These are phyloP conservation scores for Entamoeba histolytica DNA, from an alignment of 208 protist genomes.

Conservation along the genomic window DNA sequence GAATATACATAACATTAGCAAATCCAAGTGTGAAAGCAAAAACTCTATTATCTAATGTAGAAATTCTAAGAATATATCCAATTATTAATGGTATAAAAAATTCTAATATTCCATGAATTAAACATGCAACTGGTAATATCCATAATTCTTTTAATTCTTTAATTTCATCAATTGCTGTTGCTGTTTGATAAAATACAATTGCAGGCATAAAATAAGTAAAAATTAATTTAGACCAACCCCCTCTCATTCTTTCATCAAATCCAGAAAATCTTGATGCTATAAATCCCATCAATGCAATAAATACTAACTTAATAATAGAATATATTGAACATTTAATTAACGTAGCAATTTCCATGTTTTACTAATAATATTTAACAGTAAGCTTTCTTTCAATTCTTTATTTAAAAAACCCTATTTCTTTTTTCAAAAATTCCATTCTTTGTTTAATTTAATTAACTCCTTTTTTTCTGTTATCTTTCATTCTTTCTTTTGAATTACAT, in stretches of 20 bases:
- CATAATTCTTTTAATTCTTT: background rate
- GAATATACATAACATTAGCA: background rate
- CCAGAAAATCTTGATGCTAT: background rate
- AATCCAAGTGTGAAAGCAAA: background rate
- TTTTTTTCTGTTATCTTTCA: no score
- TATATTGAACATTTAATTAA: background rate
- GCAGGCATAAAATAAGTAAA: background rate
- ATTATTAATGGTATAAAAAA: background rate
- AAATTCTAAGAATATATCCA: background rate
- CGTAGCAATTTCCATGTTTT: background rate
- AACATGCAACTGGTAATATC: background rate
- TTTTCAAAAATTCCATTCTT: no score
- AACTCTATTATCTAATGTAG: background rate
- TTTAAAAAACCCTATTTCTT: no score
- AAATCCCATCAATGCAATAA: background rate
- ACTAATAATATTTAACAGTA: no score
- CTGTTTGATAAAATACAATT: background rate
- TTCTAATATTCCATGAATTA: background rate
- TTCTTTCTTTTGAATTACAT: no score
- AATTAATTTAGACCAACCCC: background rate
- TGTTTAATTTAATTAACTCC: no score
- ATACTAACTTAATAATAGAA: background rate
- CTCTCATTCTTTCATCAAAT: background rate
- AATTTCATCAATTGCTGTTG: background rate
- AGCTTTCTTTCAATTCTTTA: no score